A percentile compares a stretch with the other conserved stretches of the same genome.
Conservation (phyloP, 2,329 filamentous ascomycete species). For the Cladosporium phlei region DNA sequence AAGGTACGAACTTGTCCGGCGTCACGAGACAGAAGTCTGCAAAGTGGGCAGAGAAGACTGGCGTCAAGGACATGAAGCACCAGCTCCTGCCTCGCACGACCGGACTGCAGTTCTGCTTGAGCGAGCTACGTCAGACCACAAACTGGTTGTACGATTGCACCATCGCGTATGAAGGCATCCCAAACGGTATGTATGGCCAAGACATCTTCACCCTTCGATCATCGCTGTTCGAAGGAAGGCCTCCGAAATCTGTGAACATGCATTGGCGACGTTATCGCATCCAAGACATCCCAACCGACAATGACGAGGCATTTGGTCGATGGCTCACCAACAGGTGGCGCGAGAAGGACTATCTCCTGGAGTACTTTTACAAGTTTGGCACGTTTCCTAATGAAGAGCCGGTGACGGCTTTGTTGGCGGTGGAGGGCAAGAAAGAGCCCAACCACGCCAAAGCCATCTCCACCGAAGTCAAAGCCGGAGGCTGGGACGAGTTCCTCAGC, state of each 20-base stretch:
- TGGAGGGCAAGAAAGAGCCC: constrained; percentile 34
- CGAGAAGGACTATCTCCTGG: constrained; percentile 85
- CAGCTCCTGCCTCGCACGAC: constrained; percentile 74
- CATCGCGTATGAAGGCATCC: constrained; percentile 88
- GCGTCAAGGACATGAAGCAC: constrained; percentile 67
- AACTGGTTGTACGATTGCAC: constrained; percentile 92
- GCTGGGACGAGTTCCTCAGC: constrained; percentile 49
- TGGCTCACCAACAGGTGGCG: constrained; percentile 87
- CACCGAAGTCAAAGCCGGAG: constrained; percentile 46
- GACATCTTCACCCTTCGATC: constrained; percentile 81
- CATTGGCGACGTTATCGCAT: constrained; percentile 86
- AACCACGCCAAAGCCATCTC: constrained; percentile 42
- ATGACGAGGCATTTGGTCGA: constrained; percentile 67
- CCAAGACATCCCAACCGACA: constrained; percentile 73
- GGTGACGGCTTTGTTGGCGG: constrained; percentile 29
- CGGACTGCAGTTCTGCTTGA: constrained; percentile 72
- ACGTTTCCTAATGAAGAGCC: constrained; percentile 68
- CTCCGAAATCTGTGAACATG: constrained; percentile 93
- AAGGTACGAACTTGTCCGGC: constrained; percentile 74
- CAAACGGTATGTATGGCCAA: constrained; percentile 79
- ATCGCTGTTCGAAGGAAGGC: constrained; percentile 81
- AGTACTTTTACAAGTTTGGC: constrained; percentile 69
- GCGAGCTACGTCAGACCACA: constrained; percentile 66
- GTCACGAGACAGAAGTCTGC: constrained; percentile 68
- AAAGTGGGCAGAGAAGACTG: constrained; percentile 71